These are phyloP conservation scores for Chaetomiaceae sp. DNA, from an alignment of 2,329 filamentous ascomycete genomes.

Conservation along the genomic window DNA sequence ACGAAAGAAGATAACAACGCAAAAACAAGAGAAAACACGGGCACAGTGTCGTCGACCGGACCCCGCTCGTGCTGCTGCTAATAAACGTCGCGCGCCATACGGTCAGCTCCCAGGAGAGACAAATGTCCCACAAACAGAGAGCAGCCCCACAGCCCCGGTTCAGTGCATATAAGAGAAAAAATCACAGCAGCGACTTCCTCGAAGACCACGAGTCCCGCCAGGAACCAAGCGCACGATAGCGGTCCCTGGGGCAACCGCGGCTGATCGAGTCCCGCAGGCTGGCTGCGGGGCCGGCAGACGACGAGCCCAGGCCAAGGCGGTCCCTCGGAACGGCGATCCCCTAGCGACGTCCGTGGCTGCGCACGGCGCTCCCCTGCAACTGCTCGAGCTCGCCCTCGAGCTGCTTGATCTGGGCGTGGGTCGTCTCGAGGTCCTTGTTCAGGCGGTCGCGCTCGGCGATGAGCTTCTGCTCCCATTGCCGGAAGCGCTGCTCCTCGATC, in stretches of 20 bases:
- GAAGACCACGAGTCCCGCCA: too few relatives aligned
- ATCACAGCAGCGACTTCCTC: too few relatives aligned
- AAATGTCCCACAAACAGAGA: too few relatives aligned
- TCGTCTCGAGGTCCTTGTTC: slow-evolving; percentile 99
- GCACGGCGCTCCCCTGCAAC: slow-evolving; percentile 84
- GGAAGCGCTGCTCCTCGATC: slow-evolving; percentile 98
- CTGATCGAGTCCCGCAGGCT: too few relatives aligned
- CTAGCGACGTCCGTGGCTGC: slow-evolving; percentile 89
- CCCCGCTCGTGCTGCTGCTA: too few relatives aligned
- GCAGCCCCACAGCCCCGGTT: too few relatives aligned
- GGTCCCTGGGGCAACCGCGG: too few relatives aligned
- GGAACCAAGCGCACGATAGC: too few relatives aligned
- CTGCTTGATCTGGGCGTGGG: slow-evolving; percentile 89
- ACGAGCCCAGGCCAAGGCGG: background rate
- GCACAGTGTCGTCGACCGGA: too few relatives aligned
- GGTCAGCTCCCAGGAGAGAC: too few relatives aligned
- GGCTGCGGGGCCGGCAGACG: background rate
- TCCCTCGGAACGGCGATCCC: slow-evolving; percentile 5
- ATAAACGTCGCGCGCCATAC: too few relatives aligned
- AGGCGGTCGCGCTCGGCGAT: slow-evolving; percentile 96
- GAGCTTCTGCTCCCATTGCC: slow-evolving; percentile 99
- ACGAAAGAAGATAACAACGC: background rate
- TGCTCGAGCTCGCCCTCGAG: slow-evolving; percentile 87
- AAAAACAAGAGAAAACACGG: slow-evolving; percentile 20
- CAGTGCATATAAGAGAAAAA: too few relatives aligned